Conservation (phyloP, 345 rosid species). For the Cardamine resedifolia region DNA sequence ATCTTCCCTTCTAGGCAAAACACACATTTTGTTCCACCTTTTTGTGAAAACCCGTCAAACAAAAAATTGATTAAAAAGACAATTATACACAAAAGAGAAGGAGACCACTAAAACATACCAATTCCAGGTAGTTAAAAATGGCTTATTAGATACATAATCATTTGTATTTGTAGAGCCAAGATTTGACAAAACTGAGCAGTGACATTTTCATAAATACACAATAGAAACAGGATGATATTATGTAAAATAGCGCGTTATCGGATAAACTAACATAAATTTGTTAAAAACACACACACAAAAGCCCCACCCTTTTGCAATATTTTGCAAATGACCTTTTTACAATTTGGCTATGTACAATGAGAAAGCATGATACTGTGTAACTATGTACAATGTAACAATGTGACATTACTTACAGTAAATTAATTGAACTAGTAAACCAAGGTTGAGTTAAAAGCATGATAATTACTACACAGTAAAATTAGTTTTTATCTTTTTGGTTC, state of each 20-base stretch:
- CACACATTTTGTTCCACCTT: conserved; percentile 94
- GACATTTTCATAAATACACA: neutral
- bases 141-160: neutral
- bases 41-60: neutral
- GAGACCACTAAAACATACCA: neutral
- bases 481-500: neutral
- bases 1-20: conserved; percentile 78
- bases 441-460: neutral
- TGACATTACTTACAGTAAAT: no score
- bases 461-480: neutral
- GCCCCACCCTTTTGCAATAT: no score
- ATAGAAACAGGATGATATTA: no score
- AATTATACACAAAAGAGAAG: neutral
- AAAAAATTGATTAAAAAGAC: neutral
- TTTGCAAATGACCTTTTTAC: neutral
- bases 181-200: neutral
- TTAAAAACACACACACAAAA: no score
- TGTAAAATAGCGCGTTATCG: no score
- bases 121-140: neutral
- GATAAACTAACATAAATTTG: neutral
- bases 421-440: neutral
- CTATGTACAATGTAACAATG: no score
- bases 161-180: neutral
- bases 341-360: neutral
- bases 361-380: neutral